Percentiles rank a stretch among this genome's conserved stretches.
These are phyloP conservation scores for Penicillium fimorum DNA, from an alignment of 495 filamentous ascomycete genomes.

Conservation along the genomic window DNA sequence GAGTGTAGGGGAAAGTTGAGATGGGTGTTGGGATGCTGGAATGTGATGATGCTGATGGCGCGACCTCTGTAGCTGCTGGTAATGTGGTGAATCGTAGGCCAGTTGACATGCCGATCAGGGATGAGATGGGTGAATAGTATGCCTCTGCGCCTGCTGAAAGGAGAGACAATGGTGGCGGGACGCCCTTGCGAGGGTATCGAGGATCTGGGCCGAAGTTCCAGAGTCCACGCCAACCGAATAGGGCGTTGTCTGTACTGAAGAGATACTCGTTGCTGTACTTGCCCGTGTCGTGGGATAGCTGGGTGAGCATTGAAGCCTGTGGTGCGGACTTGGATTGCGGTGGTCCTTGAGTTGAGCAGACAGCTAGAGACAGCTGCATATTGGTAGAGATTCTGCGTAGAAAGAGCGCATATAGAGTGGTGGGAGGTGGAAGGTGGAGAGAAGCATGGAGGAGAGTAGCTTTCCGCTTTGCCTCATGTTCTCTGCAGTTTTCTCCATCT, in stretches of 20 bases:
- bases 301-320: conserved; percentile 58
- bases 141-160: conserved; percentile 87
- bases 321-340: conserved; percentile 45
- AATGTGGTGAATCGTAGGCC: conserved; percentile 88
- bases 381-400: conserved; percentile 76
- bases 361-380: conserved; percentile 73
- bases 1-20: conserved; percentile 76
- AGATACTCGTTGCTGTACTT: conserved; percentile 89
- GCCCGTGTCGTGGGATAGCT: conserved; percentile 83
- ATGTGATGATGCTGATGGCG: conserved; percentile 19
- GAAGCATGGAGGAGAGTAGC: conserved; percentile 83
- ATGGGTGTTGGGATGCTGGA: conserved; percentile 32
- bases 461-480: conserved; percentile 34
- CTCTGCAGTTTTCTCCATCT: conserved; percentile 13
- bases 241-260: conserved; percentile 85
- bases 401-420: conserved; percentile 83
- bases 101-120: conserved; percentile 77
- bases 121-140: conserved; percentile 92
- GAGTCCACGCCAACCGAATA: conserved; percentile 82
- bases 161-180: conserved; percentile 34
- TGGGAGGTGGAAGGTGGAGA: conserved; percentile 74
- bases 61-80: conserved; percentile 70
- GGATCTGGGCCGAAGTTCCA: conserved; percentile 94
- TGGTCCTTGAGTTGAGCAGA: conserved; percentile 69
- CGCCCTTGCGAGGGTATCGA: conserved; percentile 30